Conservation (phyloP, 495 filamentous ascomycete species). For the Penicillium daleae region DNA sequence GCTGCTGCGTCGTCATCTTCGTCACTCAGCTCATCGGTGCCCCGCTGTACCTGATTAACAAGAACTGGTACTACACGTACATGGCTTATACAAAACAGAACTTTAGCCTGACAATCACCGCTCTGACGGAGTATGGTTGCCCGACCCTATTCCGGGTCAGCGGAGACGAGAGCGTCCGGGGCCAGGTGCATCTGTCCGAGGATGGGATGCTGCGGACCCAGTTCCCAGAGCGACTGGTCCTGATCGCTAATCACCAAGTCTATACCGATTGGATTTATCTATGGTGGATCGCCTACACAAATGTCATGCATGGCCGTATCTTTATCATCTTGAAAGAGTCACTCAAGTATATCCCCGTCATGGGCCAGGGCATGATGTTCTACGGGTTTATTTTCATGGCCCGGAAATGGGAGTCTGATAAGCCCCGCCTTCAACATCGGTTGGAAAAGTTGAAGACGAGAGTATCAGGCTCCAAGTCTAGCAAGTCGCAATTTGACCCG, state of each 20-base stretch:
- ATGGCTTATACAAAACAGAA: conserved; percentile 69
- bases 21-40: conserved; percentile 59
- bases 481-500: conserved; percentile 56
- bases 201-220: conserved; percentile 59
- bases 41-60: conserved; percentile 64
- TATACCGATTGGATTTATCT: conserved; percentile 76
- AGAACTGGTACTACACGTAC: conserved; percentile 62
- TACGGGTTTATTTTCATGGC: conserved; percentile 73
- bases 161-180: conserved; percentile 62
- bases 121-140: conserved; percentile 64
- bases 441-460: conserved; percentile 60
- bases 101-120: conserved; percentile 62
- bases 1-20: conserved; percentile 56
- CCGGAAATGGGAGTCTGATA: conserved; percentile 67
- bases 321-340: conserved; percentile 74
- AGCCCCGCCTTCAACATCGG: conserved; percentile 60
- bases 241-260: conserved; percentile 72
- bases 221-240: conserved; percentile 63
- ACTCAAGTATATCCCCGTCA: conserved; percentile 64
- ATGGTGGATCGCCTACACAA: conserved; percentile 71
- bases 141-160: conserved; percentile 64
- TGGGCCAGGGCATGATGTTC: conserved; percentile 70
- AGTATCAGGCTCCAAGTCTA: conserved; percentile 55
- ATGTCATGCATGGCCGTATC: conserved; percentile 66
- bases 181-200: conserved; percentile 56